These are phyloP conservation scores for Colletotrichum falcatum DNA, from an alignment of 2,329 filamentous ascomycete species.

Conservation along the genomic window DNA sequence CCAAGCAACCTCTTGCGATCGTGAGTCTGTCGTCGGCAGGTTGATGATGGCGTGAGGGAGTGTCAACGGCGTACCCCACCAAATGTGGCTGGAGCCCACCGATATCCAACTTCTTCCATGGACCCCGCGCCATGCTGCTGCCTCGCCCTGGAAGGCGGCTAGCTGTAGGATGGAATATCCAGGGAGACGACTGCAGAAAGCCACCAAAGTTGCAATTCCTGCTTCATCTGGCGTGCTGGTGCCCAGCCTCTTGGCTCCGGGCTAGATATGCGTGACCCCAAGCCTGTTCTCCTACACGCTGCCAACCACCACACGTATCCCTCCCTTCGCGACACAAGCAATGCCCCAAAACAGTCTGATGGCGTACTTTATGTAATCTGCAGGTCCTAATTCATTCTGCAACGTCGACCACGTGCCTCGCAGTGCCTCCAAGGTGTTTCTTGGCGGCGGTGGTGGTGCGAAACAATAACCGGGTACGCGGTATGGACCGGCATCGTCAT, in stretches of 20 bases:
- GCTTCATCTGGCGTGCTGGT: constrained; percentile 40
- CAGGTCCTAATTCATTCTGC: not conserved
- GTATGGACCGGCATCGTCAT: not conserved
- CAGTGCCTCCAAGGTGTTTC: not conserved
- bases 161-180: constrained; percentile 2
- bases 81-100: constrained; percentile 35
- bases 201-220: constrained; percentile 37
- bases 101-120: constrained; percentile 25
- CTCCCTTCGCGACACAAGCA: constrained; percentile 13
- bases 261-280: constrained; percentile 20
- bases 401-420: not conserved
- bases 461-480: not conserved
- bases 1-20: not conserved
- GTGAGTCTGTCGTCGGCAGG: not conserved
- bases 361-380: not conserved
- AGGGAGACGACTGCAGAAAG: constrained; percentile 14
- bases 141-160: constrained; percentile 5
- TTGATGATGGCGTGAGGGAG: too few relatives aligned
- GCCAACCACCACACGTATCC: constrained; percentile 5
- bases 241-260: constrained; percentile 38
- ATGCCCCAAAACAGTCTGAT: not conserved
- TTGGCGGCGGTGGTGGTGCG: too few relatives aligned
- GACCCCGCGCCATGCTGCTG: constrained; percentile 29
- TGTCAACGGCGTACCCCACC: constrained; percentile 29
- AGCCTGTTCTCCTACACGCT: constrained; percentile 9